Evolutionary conservation across 371 early-diverging fungal genomes (phyloP).

Genomic region (Mucor piriformis): DNA sequence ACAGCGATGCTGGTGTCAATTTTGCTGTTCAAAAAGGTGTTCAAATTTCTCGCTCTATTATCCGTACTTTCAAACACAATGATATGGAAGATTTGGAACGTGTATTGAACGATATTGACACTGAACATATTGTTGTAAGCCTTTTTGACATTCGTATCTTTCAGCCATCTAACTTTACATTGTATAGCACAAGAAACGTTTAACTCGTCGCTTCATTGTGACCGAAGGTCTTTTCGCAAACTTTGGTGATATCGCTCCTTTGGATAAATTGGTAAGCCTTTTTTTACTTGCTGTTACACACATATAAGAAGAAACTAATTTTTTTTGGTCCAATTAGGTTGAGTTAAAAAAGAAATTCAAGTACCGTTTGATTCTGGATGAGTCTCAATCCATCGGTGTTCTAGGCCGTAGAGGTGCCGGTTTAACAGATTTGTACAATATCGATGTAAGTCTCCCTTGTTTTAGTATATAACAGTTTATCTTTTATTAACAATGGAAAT

Average conservation of each 20-base stretch:
- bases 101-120: constrained; percentile 77
- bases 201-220: constrained; percentile 94
- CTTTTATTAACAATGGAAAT: neutral
- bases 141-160: neutral
- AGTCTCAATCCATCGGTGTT: constrained; percentile 93
- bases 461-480: neutral
- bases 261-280: constrained; percentile 69
- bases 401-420: constrained; percentile 92
- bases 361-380: constrained; percentile 97
- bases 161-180: neutral
- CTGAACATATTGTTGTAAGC: constrained; percentile 47
- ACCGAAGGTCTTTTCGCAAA: constrained; percentile 96
- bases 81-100: constrained; percentile 93
- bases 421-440: constrained; percentile 82
- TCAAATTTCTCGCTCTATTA: constrained; percentile 85
- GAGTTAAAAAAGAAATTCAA: constrained; percentile 96
- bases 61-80: constrained; percentile 94
- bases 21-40: constrained; percentile 94
- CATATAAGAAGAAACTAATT: constrained; percentile 3
- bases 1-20: constrained; percentile 84
- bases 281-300: neutral
- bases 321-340: constrained; percentile 7
- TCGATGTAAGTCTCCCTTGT: constrained; percentile 39
- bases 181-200: constrained; percentile 66
- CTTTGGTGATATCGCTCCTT: constrained; percentile 90